A percentile compares a stretch with the other conserved stretches of the same genome.
These are phyloP conservation scores for Exophiala oligosperma DNA, from an alignment of 2,329 filamentous ascomycete species.

Conservation along the genomic window DNA sequence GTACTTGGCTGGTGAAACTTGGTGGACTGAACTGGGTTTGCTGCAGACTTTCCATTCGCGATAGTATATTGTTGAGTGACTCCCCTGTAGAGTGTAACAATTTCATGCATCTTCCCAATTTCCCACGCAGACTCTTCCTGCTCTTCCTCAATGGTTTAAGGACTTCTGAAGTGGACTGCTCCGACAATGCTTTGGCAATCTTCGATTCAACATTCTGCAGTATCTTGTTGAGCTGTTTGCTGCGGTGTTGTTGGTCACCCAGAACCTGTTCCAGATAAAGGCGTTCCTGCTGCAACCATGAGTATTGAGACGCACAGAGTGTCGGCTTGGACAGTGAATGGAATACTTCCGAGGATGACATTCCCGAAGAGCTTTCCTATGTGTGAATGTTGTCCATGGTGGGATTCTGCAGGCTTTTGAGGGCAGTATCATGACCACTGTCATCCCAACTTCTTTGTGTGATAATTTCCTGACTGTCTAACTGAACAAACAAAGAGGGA, in stretches of 20 bases:
- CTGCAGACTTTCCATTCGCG: neutral
- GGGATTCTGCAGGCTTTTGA: too few relatives aligned
- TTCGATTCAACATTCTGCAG: neutral
- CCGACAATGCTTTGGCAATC: neutral
- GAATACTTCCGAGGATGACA: neutral
- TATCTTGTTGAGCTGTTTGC: neutral
- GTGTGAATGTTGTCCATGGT: too few relatives aligned
- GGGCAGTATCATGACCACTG: neutral
- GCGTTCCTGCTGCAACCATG: conserved; percentile 20
- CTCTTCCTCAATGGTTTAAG: neutral
- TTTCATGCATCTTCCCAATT: neutral
- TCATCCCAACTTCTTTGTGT: too few relatives aligned
- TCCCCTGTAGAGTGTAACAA: neutral
- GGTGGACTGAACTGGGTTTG: neutral
- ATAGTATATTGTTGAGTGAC: neutral
- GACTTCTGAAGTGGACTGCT: neutral
- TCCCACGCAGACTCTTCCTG: neutral
- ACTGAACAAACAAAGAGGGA: conserved; percentile 5
- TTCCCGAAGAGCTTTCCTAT: too few relatives aligned
- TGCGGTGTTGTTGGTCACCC: conserved; percentile 9
- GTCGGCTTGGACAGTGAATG: neutral
- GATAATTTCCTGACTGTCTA: neutral
- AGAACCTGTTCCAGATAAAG: conserved; percentile 17
- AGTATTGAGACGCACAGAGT: conserved; percentile 15
- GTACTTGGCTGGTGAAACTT: neutral